Conservation (phyloP, 106 monocot species). For the Phalaenopsis aphrodite region DNA sequence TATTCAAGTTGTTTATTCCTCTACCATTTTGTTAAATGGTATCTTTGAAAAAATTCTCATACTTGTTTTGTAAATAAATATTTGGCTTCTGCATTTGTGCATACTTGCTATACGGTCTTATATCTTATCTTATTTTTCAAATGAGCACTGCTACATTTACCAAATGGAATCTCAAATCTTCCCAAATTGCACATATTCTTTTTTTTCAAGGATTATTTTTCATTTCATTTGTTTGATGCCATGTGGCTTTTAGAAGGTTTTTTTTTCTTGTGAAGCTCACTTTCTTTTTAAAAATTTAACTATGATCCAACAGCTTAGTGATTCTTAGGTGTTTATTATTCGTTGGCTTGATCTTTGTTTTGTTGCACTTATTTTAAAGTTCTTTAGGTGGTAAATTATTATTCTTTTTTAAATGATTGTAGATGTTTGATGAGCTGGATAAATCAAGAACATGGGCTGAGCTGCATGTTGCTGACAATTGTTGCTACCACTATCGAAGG, state of each 20-base stretch:
- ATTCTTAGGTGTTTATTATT: not conserved
- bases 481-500: slow-evolving; percentile 66
- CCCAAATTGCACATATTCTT: not conserved
- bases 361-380: not conserved
- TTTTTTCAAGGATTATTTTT: not conserved
- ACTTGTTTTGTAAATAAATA: not conserved
- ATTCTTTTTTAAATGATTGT: slow-evolving; percentile 1
- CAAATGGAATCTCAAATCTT: not conserved
- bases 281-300: not conserved
- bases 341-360: not conserved
- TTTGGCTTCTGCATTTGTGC: not conserved
- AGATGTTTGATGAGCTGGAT: slow-evolving; percentile 60
- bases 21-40: not conserved
- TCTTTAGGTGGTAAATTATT: not conserved
- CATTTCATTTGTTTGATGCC: not conserved
- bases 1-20: not conserved
- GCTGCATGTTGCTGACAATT: slow-evolving; percentile 68
- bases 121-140: not conserved
- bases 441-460: slow-evolving; percentile 72
- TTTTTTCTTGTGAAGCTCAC: not conserved
- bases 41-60: not conserved
- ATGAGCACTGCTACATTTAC: not conserved
- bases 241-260: not conserved
- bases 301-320: not conserved
- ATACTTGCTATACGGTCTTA: not conserved